Base-by-base conservation (phyloP, 441 rosid genomes). In the Brassica hybrid region DNA sequence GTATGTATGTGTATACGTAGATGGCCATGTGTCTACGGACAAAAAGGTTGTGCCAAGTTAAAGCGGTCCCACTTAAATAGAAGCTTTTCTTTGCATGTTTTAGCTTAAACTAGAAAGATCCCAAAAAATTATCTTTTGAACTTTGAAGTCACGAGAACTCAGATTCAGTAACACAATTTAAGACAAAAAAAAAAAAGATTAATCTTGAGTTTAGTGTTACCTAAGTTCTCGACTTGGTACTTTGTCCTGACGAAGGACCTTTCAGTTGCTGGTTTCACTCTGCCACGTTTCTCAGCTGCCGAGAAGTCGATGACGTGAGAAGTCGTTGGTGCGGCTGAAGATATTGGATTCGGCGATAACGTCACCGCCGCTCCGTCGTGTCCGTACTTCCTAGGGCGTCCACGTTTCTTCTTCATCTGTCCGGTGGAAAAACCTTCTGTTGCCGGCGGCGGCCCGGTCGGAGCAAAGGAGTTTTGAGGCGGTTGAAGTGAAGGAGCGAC, bases 301-400 rank as follows among this genome's bases (percentile, higher is more conserved):
- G 98, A 93, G 83, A 95, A 93, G 78, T 94, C 98, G 72, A 94
- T 93, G 76, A 93, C 92, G 67, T 90, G 93, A 85, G 86, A 84
- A 85, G 41, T 89, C 86, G 59, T 87, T 57, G 88, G 92, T 17
- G 87, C 93, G 12, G 96, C 91, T 25, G 98, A 83, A 0, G 99
- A 93, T 84, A 88, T 85, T 21, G 94, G 94, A 86, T 82, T 83
- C 6, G 94, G 92, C 1, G 91, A 90, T 16, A 90, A 80, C 5
- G 90, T 76, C 54, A 88, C 34, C 21, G 89, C 76, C 1, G 84
- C 65, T 71, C 92, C 92, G 69, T 86, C 91, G 12, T 85, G 86
- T 43, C 86, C 90, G 72, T 90, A 90, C 78, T 88, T 90, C 72
- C 91, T 81, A 0, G 92, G 94, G 19, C 94, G 81, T 64, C 94